Evolutionary conservation across 352 stramenopile genomes (phyloP).

Genomic region (Globisporangium heterothallicum): DNA sequence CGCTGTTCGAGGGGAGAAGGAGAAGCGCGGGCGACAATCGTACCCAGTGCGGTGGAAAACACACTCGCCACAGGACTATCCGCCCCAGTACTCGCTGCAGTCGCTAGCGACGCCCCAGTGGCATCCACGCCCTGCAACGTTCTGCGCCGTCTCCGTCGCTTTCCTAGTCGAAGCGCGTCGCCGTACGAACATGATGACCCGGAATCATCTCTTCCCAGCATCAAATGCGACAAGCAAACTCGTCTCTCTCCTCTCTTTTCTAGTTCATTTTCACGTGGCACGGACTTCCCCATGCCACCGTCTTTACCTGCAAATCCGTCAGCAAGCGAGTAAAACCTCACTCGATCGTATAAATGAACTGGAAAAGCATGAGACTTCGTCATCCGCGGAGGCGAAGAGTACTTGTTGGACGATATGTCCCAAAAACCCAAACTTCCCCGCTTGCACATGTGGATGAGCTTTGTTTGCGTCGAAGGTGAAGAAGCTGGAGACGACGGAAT

Average conservation of each 20-base stretch:
- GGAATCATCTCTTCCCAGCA: conserved; percentile 34
- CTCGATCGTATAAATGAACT: conserved; percentile 17
- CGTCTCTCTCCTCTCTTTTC: neutral
- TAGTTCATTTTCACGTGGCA: neutral
- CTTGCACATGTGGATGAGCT: conserved; percentile 51
- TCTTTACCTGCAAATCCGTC: conserved; percentile 19
- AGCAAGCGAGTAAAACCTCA: conserved; percentile 23
- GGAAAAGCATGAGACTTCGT: conserved; percentile 10
- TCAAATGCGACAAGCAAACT: conserved; percentile 34
- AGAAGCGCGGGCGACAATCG: conserved; percentile 14
- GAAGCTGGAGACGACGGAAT: conserved; percentile 11
- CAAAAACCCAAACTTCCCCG: conserved; percentile 49
- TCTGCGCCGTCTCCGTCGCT: conserved; percentile 18
- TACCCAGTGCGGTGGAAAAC: conserved; percentile 24
- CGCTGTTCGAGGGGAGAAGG: neutral
- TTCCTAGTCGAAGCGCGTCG: conserved; percentile 20
- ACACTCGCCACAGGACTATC: conserved; percentile 15
- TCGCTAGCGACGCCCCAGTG: neutral
- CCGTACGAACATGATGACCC: conserved; percentile 28
- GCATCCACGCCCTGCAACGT: neutral
- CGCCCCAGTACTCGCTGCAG: neutral
- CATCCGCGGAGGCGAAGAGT: conserved; percentile 19
- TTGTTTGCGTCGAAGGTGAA: conserved; percentile 8
- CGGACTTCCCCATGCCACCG: neutral
- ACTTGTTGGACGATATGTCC: conserved; percentile 27